Evolutionary conservation across 2,329 filamentous ascomycete genomes (phyloP).

Genomic region (Metarhizium robertsii): DNA sequence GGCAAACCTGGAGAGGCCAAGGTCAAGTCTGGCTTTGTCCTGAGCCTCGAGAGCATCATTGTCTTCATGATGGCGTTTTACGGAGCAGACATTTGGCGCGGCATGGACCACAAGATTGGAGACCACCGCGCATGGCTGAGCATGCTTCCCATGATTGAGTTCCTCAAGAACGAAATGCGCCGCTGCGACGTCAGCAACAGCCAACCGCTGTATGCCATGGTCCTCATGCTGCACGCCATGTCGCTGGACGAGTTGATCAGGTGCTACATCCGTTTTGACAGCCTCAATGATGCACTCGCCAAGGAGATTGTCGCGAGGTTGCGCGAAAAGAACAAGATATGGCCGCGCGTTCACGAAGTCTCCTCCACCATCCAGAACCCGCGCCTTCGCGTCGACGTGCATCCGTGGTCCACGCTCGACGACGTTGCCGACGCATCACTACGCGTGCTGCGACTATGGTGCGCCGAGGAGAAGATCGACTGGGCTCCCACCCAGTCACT

Average conservation of each 20-base stretch:
- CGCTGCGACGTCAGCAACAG: constrained; percentile 22
- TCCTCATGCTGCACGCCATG: constrained; percentile 34
- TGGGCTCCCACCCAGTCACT: constrained; percentile 32
- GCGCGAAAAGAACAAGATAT: constrained; percentile 16
- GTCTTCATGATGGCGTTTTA: constrained; percentile 47
- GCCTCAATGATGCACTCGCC: constrained; percentile 5
- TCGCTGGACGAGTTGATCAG: constrained; percentile 36
- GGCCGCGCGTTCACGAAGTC: constrained; percentile 21
- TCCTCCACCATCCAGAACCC: constrained; percentile 19
- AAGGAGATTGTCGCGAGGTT: constrained; percentile 6
- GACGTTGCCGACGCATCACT: constrained; percentile 31
- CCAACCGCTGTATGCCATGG: constrained; percentile 31
- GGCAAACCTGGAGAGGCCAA: constrained; percentile 22
- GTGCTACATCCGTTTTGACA: constrained; percentile 20
- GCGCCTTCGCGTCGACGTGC: constrained; percentile 21
- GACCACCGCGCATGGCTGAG: constrained; percentile 33
- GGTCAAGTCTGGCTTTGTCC: constrained; percentile 30
- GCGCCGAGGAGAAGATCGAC: constrained; percentile 32
- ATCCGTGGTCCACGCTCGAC: constrained; percentile 35
- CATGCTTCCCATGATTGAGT: constrained; percentile 34
- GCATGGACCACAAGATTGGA: constrained; percentile 31
- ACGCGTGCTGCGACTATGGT: constrained; percentile 33
- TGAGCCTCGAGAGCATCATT: constrained; percentile 40
- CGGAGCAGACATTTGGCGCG: constrained; percentile 34
- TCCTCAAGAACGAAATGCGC: constrained; percentile 30